Conservation (phyloP, 2,329 filamentous ascomycete species). For the Hymenoscyphus albidus region DNA sequence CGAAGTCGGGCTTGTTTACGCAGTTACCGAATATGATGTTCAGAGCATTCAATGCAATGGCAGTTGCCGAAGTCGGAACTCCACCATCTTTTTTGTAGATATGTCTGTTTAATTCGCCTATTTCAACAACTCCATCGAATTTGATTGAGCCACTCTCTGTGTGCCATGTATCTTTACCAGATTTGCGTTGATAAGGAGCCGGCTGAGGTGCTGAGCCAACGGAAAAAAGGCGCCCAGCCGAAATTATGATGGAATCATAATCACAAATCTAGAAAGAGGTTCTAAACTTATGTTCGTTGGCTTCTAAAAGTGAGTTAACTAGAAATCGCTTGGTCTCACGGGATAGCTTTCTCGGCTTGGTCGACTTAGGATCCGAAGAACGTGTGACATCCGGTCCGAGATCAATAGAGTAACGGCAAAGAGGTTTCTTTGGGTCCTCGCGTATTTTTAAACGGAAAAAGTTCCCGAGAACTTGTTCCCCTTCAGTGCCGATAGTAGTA, state of each 20-base stretch:
- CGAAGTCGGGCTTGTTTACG: not conserved
- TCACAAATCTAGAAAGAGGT: conserved; percentile 1
- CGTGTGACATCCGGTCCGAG: not conserved
- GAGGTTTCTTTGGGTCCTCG: not conserved
- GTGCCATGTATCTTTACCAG: not conserved
- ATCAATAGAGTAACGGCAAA: not conserved
- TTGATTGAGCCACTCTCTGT: not conserved
- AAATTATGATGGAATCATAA: conserved; percentile 7
- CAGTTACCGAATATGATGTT: conserved; percentile 3
- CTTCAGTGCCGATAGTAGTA: not conserved
- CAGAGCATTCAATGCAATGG: not conserved
- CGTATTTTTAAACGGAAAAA: not conserved
- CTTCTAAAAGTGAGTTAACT: not conserved
- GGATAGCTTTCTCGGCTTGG: not conserved
- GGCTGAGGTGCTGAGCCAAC: not conserved
- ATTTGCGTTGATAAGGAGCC: not conserved
- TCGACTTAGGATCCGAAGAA: not conserved
- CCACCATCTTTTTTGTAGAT: not conserved
- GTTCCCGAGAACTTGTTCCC: not conserved
- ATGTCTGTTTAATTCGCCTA: not conserved
- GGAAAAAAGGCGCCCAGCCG: not conserved
- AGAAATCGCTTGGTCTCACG: not conserved
- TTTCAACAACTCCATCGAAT: not conserved
- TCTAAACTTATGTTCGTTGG: not conserved
- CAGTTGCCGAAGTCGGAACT: not conserved